Conservation (phyloP, 768 basidiomycete genomes). For the Sistotremastrum suecicum region DNA sequence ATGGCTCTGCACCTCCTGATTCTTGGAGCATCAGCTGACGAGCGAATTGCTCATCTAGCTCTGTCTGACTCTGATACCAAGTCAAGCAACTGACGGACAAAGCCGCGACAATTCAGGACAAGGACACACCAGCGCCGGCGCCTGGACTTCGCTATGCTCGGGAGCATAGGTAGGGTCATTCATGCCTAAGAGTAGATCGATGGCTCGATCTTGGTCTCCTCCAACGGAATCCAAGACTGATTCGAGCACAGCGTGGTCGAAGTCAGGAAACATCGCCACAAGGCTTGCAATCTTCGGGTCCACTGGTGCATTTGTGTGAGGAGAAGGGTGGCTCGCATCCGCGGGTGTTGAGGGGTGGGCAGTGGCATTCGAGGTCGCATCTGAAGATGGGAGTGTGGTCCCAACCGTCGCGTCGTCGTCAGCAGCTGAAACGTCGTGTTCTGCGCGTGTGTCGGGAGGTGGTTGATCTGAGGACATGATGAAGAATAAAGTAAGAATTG, state of each 20-base stretch:
- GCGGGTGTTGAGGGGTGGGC: too few species aligned
- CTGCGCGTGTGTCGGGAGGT: too few species aligned
- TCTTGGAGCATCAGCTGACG: slow-evolving; percentile 56
- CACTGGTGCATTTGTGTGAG: too few species aligned
- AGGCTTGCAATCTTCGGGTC: slow-evolving; percentile 41
- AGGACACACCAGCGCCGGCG: slow-evolving; percentile 15
- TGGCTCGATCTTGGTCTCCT: slow-evolving; percentile 60
- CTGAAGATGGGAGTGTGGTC: too few species aligned
- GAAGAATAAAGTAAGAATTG: too few species aligned
- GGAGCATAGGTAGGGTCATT: slow-evolving; percentile 65
- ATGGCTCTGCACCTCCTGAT: slow-evolving; percentile 10
- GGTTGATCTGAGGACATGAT: too few species aligned
- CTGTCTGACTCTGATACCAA: slow-evolving; percentile 37
- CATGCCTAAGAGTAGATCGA: slow-evolving; percentile 72
- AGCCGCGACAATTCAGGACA: background rate
- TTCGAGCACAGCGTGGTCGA: slow-evolving; percentile 58
- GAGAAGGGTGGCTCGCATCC: too few species aligned
- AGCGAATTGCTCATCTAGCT: slow-evolving; percentile 70
- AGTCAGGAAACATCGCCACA: slow-evolving; percentile 66
- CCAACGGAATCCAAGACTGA: slow-evolving; percentile 60
- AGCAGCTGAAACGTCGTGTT: too few species aligned
- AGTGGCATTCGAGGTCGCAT: too few species aligned
- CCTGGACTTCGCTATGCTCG: slow-evolving; percentile 11
- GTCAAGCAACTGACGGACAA: background rate
- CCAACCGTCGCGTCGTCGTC: too few species aligned